Percentiles rank a stretch among this genome's conserved stretches.
Conservation (phyloP, 352 stramenopile species). For the Pythium vanterpoolii region DNA sequence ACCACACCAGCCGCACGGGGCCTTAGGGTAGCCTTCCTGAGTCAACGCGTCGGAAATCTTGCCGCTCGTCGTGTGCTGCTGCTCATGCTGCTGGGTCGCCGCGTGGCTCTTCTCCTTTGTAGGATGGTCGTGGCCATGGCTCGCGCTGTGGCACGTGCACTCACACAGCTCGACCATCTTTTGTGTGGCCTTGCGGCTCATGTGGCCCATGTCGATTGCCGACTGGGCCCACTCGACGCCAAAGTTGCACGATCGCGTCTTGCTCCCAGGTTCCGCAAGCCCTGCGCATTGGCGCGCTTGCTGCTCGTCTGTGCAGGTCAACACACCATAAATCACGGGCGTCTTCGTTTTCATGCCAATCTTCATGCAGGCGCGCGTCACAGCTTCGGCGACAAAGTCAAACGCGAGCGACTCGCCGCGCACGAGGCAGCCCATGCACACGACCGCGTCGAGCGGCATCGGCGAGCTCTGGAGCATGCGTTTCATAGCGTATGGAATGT, state of each 20-base stretch:
- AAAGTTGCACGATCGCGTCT: slow-evolving; percentile 22
- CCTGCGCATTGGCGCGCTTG: slow-evolving; percentile 23
- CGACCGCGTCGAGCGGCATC: slow-evolving; percentile 20
- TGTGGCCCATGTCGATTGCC: slow-evolving; percentile 27
- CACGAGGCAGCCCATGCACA: slow-evolving; percentile 25
- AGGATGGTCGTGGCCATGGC: slow-evolving; percentile 2
- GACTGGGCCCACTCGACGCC: slow-evolving; percentile 31
- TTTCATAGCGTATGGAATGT: slow-evolving; percentile 29
- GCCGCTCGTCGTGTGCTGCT: slow-evolving; percentile 2
- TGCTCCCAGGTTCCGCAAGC: slow-evolving; percentile 12
- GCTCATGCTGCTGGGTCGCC: background rate
- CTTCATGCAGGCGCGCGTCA: slow-evolving; percentile 29
- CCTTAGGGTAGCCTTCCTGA: slow-evolving; percentile 4
- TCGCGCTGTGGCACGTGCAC: slow-evolving; percentile 15
- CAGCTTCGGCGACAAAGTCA: slow-evolving; percentile 28
- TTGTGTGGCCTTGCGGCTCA: slow-evolving; percentile 20
- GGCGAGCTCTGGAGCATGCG: slow-evolving; percentile 19
- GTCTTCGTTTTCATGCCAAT: slow-evolving; percentile 29
- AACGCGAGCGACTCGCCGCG: slow-evolving; percentile 22
- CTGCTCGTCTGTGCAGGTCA: slow-evolving; percentile 21
- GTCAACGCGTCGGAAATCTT: slow-evolving; percentile 10
- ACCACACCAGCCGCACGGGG: slow-evolving; percentile 13
- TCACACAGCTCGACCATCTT: slow-evolving; percentile 19
- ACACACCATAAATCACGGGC: slow-evolving; percentile 27
- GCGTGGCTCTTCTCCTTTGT: background rate